A percentile compares a stretch with the other conserved stretches of the same genome.
Evolutionary conservation across 169 alveolate genomes (phyloP).

Genomic region (Amoebophrya sp.): DNA sequence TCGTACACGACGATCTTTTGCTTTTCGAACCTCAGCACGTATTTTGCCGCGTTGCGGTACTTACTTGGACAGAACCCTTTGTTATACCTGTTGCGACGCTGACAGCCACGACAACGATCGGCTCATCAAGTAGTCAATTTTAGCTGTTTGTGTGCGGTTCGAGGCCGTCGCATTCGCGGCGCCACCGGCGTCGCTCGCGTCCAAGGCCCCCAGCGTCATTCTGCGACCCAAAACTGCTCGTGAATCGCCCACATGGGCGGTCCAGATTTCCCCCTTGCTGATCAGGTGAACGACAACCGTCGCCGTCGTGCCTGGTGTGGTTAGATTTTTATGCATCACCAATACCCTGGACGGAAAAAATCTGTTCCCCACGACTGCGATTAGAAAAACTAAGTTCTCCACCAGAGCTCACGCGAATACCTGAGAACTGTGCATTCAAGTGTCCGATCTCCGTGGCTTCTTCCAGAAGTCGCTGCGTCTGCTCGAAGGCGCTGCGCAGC

Average conservation of each 20-base stretch:
- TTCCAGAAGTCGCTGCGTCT: slow-evolving; percentile 12
- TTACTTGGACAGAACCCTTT: no score
- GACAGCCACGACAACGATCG: no score
- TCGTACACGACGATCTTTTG: no score
- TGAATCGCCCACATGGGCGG: slow-evolving; percentile 1
- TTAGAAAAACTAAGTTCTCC: neutral
- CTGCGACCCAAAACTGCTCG: neutral
- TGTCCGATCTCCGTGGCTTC: neutral
- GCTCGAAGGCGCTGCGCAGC: neutral
- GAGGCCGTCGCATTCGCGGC: no score
- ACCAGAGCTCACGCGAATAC: neutral
- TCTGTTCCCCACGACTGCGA: neutral
- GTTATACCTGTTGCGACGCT: no score
- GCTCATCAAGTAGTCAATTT: neutral
- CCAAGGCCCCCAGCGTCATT: neutral
- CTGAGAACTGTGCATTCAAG: neutral
- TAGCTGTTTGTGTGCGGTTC: neutral
- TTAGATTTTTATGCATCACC: no score
- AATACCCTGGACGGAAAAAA: no score
- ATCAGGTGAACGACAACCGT: neutral
- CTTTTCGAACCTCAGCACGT: no score
- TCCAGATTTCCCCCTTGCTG: neutral
- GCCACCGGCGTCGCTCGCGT: neutral
- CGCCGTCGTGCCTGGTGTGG: neutral
- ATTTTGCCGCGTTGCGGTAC: no score